Evolutionary conservation across 768 basidiomycete genomes (phyloP).

Genomic region (Erythrobasidium yunnanense): DNA sequence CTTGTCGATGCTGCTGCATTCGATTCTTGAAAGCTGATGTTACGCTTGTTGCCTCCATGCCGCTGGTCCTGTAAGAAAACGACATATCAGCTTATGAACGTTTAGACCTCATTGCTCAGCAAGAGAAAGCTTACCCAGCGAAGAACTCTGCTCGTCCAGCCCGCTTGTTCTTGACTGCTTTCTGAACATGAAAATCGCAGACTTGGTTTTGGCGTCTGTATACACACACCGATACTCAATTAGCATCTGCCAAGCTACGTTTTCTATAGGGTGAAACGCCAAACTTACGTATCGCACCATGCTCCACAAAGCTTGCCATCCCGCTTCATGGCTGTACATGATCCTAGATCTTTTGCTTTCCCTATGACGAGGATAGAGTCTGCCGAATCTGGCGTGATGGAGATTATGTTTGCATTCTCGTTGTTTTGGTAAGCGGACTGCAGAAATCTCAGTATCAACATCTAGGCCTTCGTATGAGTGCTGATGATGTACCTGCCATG

Average conservation of each 20-base stretch:
- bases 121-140: slow-evolving; percentile 29
- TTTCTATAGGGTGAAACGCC: background rate
- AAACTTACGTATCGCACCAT: slow-evolving; percentile 63
- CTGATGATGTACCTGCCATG: slow-evolving; percentile 55
- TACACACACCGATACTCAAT: background rate
- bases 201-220: slow-evolving; percentile 61
- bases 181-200: slow-evolving; percentile 84
- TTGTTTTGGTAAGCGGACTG: slow-evolving; percentile 47
- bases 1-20: background rate
- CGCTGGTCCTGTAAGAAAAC: slow-evolving; percentile 6
- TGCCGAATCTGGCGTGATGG: slow-evolving; percentile 71
- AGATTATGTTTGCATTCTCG: slow-evolving; percentile 69
- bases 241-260: background rate
- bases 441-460: too few relatives aligned
- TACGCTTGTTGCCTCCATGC: background rate
- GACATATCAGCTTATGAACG: background rate
- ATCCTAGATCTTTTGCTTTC: slow-evolving; percentile 71
- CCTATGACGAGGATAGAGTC: slow-evolving; percentile 75
- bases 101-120: background rate
- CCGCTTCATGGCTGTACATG: slow-evolving; percentile 63
- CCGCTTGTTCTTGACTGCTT: slow-evolving; percentile 62
- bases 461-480: too few relatives aligned
- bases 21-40: background rate
- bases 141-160: slow-evolving; percentile 65
- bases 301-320: slow-evolving; percentile 71